Conservation (phyloP, 2,329 filamentous ascomycete genomes). For the Arthrinium phaeospermum region DNA sequence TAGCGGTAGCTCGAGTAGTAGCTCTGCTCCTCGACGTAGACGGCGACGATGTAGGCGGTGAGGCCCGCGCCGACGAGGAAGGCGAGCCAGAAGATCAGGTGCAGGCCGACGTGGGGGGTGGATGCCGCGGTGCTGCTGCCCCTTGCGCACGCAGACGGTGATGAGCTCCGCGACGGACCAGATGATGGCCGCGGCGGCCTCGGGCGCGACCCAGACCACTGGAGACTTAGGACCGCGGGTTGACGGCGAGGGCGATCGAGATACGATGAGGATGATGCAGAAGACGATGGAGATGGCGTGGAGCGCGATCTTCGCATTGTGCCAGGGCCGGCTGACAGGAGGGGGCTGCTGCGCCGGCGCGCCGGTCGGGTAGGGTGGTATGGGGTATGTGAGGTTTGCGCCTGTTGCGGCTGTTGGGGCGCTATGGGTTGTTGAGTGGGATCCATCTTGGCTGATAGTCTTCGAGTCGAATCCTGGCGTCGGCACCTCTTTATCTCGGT, state of each 20-base stretch:
- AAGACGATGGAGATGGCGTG: slow-evolving; percentile 28
- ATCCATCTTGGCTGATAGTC: slow-evolving; percentile 24
- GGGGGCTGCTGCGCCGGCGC: slow-evolving; percentile 12
- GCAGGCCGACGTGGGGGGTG: slow-evolving; percentile 36
- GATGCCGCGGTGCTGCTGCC: slow-evolving; percentile 29
- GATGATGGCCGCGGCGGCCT: slow-evolving; percentile 30
- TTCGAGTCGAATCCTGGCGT: not conserved
- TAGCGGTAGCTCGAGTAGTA: slow-evolving; percentile 23
- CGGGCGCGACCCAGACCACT: slow-evolving; percentile 32
- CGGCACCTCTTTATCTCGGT: not conserved
- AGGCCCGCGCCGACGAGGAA: slow-evolving; percentile 27
- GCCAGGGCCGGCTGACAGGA: slow-evolving; percentile 24
- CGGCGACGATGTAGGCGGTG: slow-evolving; percentile 26
- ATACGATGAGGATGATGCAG: slow-evolving; percentile 29
- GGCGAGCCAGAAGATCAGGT: slow-evolving; percentile 33
- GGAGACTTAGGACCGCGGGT: slow-evolving; percentile 27
- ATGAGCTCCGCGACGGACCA: slow-evolving; percentile 32
- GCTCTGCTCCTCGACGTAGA: slow-evolving; percentile 24
- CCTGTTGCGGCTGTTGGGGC: slow-evolving; percentile 4
- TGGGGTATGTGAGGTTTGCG: slow-evolving; percentile 13
- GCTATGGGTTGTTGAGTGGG: slow-evolving; percentile 23
- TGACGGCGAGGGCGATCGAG: slow-evolving; percentile 27
- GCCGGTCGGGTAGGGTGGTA: slow-evolving; percentile 20
- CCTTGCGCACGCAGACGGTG: slow-evolving; percentile 26
- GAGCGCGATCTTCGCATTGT: slow-evolving; percentile 28